Percentiles rank a stretch among this genome's conserved stretches.
These are phyloP conservation scores for Pontederia paniculata DNA, from an alignment of 176 grass and related monocot species.

Conservation along the genomic window DNA sequence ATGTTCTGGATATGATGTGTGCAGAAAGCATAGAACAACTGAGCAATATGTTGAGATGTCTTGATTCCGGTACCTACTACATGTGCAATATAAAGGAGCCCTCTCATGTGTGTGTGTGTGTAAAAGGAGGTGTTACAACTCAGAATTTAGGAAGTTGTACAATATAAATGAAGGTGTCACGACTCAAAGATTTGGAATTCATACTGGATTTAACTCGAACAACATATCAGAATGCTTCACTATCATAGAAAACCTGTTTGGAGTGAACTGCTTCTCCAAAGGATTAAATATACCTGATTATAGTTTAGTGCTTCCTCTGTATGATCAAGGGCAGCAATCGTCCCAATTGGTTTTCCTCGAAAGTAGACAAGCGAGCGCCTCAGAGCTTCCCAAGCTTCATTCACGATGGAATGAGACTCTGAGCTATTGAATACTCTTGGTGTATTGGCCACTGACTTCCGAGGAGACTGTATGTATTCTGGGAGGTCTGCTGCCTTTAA, in stretches of 20 bases:
- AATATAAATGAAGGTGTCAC: too few species aligned
- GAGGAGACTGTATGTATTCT: conserved; percentile 11
- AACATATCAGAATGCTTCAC: background rate
- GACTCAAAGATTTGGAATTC: background rate
- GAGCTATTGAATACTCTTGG: conserved; percentile 21
- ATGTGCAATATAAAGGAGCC: background rate
- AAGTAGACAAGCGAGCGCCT: conserved; percentile 54
- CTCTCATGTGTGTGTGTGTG: too few species aligned
- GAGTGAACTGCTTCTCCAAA: background rate
- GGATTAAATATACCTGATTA: conserved; percentile 60
- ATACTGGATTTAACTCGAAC: background rate
- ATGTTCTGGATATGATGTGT: too few species aligned
- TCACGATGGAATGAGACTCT: conserved; percentile 27
- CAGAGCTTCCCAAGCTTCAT: conserved; percentile 80
- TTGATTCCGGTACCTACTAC: too few species aligned
- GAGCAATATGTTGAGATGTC: too few species aligned
- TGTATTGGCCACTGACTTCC: conserved; percentile 12
- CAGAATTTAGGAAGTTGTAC: too few species aligned
- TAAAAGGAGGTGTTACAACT: too few species aligned
- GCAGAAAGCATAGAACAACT: too few species aligned
- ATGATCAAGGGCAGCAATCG: conserved; percentile 73
- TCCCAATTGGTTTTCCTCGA: conserved; percentile 56
- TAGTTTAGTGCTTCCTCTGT: conserved; percentile 73
- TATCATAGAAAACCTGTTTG: background rate
- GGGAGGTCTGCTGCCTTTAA: conserved; percentile 3